Evolutionary conservation across 2,329 filamentous ascomycete genomes (phyloP), one percentile per base, ranked within the genome.

Genomic region (Dendryphion nanum): DNA sequence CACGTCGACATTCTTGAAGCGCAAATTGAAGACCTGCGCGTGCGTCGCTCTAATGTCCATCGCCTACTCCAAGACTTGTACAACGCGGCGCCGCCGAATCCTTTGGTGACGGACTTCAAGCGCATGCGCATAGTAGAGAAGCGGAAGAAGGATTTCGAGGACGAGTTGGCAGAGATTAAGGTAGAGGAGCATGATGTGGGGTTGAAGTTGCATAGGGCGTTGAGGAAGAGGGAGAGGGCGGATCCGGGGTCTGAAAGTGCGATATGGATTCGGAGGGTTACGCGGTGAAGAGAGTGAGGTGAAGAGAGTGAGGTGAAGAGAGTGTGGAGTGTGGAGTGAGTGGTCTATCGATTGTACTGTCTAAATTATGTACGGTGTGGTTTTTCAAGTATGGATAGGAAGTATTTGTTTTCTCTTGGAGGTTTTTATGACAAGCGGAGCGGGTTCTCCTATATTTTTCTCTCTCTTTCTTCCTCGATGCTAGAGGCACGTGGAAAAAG

Each of bases 211-310:
- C 64, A 68, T 51, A 50, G 66, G 14, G 65, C 65, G 41, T 59
- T 57, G 52, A 61, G 58, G 49, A 66, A 62, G 52, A 56, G 57
- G 44, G 66, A 68, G 44, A 47, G 48, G 33, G 64, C 63, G 10
- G 65, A 67, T 44, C 60, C 59, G 3, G 45, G 40, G 23, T 51
- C 42, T 23, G 53, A 53, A 18, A 65, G 57, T 39, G 59, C 62
- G 26, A 42, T 69, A 20, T 69, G 66, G 66, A 53, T 69, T 18
- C 47, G 64, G 26, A 47, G 66, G 33, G 66, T 68, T 13, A 68
- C 66, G 33, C 42, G 46, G 16, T 59, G 32, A 38, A 18, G 18
- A 12, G 23, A 26, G n/a, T n/a, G n/a, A n/a, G n/a, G n/a, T n/a
- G n/a, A n/a, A n/a, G n/a, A n/a, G n/a, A n/a, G n/a, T n/a, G n/a